Conservation (phyloP, 2,329 filamentous ascomycete genomes). For the Ophiostoma novo-ulmi region DNA sequence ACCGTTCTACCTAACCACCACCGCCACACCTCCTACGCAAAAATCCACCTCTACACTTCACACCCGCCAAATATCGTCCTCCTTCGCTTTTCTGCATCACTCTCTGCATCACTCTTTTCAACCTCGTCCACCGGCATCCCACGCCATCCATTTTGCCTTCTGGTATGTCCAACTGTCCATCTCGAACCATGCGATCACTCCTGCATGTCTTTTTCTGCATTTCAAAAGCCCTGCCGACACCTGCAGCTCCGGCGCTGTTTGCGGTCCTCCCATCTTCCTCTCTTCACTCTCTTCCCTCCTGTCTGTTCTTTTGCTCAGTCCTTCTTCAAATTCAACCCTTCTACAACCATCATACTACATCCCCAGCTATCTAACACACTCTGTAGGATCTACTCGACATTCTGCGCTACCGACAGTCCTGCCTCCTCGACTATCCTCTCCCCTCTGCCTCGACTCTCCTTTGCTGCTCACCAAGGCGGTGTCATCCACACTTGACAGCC, state of each 20-base stretch:
- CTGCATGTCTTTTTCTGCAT: slow-evolving; percentile 20
- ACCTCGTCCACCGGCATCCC: slow-evolving; percentile 17
- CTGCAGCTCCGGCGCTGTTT: slow-evolving; percentile 16
- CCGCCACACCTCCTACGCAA: neutral
- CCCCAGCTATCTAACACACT: neutral
- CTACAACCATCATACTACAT: neutral
- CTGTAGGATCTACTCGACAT: neutral
- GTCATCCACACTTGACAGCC: slow-evolving; percentile 12
- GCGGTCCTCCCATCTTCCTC: neutral
- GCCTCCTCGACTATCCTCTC: slow-evolving; percentile 9
- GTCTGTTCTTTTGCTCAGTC: neutral
- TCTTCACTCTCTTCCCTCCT: neutral
- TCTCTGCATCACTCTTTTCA: slow-evolving; percentile 15
- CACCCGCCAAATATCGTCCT: neutral
- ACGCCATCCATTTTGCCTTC: slow-evolving; percentile 22
- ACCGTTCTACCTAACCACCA: neutral
- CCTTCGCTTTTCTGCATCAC: neutral
- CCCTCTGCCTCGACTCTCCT: slow-evolving; percentile 18
- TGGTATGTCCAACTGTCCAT: slow-evolving; percentile 25
- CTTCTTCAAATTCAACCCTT: neutral
- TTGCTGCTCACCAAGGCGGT: slow-evolving; percentile 17
- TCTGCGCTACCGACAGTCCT: neutral
- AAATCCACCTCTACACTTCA: slow-evolving; percentile 4
- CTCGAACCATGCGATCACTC: slow-evolving; percentile 24
- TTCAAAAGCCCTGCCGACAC: slow-evolving; percentile 12